Conservation (phyloP, 2,329 filamentous ascomycete species). For the Colletotrichum zoysiae region DNA sequence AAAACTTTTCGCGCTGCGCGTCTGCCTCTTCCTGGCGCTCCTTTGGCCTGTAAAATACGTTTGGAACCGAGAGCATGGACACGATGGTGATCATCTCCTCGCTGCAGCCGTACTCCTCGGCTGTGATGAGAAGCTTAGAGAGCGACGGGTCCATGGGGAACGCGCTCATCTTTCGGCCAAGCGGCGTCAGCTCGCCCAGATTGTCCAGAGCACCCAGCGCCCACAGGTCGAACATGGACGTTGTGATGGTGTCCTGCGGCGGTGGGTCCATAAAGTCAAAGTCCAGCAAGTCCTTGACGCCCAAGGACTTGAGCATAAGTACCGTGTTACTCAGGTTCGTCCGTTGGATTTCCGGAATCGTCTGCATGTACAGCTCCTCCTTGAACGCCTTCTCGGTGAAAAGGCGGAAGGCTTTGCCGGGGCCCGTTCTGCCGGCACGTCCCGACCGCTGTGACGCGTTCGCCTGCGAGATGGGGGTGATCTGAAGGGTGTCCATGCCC, state of each 20-base stretch:
- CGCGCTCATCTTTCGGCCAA: conserved; percentile 93
- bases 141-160: conserved; percentile 98
- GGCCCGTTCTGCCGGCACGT: conserved; percentile 92
- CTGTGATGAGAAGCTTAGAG: conserved; percentile 93
- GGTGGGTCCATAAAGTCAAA: conserved; percentile 99
- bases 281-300: conserved; percentile 92
- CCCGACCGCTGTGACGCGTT: conserved; percentile 95
- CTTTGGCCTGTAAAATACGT: conserved; percentile 96
- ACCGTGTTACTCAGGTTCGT: conserved; percentile 97
- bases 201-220: conserved; percentile 94
- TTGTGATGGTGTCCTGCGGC: conserved; percentile 97
- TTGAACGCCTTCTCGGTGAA: conserved; percentile 96
- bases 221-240: conserved; percentile 97
- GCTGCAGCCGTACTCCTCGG: conserved; percentile 89
- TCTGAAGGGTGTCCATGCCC: conserved; percentile 99
- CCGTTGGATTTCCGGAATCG: conserved; percentile 96
- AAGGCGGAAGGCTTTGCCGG: conserved; percentile 93
- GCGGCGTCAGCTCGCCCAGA: conserved; percentile 87
- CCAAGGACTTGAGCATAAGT: conserved; percentile 91
- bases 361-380: conserved; percentile 96
- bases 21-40: conserved; percentile 98
- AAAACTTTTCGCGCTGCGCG: conserved; percentile 95
- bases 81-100: conserved; percentile 99
- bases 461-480: conserved; percentile 96
- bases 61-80: conserved; percentile 96